phyloP scores from a whole-genome alignment of 78 protist genomes.

The Dictyostelium brefeldianum region DNA sequence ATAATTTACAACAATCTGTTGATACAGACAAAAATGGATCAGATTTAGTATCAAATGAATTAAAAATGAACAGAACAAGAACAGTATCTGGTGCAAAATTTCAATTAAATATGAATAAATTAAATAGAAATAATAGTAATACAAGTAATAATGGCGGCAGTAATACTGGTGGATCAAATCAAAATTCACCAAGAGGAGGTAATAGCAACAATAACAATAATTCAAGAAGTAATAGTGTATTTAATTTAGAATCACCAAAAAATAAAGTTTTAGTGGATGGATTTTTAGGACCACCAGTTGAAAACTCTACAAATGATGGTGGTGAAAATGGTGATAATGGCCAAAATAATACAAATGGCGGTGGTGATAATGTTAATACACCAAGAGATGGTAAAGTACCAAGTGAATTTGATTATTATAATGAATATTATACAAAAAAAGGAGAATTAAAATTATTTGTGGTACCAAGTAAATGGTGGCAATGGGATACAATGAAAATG shows the following conservation, averaged over 20 bases:
- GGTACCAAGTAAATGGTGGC: slow-evolving; percentile 3
- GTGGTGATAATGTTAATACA: background rate
- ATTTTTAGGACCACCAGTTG: background rate
- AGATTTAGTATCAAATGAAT: slow-evolving; percentile 16
- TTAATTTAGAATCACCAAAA: slow-evolving; percentile 19
- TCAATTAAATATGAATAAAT: slow-evolving; percentile 21
- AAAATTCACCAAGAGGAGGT: background rate
- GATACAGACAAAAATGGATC: slow-evolving; percentile 11
- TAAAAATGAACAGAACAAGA: background rate
- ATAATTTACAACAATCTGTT: background rate
- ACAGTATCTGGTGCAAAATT: background rate
- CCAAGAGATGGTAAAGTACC: background rate
- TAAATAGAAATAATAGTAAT: slow-evolving; percentile 16
- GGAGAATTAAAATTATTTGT: slow-evolving; percentile 16
- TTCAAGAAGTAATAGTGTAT: background rate
- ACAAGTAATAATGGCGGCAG: background rate
- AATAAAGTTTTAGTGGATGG: background rate
- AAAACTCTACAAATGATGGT: background rate
- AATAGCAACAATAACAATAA: background rate
- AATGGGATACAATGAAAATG: background rate
- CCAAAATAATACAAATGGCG: too few species aligned
- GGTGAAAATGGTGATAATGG: background rate
- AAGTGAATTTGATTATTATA: background rate
- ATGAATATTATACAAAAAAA: slow-evolving; percentile 10
- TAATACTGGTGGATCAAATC: too few species aligned